Base-by-base conservation (phyloP, 352 stramenopile species). In the Poterioochromonas sp. region DNA sequence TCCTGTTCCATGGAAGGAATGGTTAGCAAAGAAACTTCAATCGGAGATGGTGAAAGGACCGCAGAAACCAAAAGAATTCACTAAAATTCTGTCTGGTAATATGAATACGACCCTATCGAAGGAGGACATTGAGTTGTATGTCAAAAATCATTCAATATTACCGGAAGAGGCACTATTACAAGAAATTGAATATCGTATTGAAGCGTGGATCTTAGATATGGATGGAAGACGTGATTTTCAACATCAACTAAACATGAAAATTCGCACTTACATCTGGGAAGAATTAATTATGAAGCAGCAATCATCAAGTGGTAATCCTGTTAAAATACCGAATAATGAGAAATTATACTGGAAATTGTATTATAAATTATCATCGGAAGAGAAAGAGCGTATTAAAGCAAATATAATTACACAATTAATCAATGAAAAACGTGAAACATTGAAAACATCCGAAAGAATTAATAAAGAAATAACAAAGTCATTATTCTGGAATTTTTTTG, bases 151-250 rank as follows among this genome's bases (percentile, higher is more conserved):
- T 5, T 58, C 39, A 5, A 40, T 77, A 22, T 26, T 77, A 5
- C 47, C 69, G 11, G 8, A 11, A 8, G 47, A 58, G 32, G 69
- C 29, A 3, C 26, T 77, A 5, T 8, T 29, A 8, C 69, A 77
- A 32, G 69, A 77, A 37, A 40, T 77, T 20, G 41, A 77, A 32
- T 37, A 32, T 2, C 35, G 69, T 12, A 29, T 77, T 5, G 37
- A 77, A 29, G 11, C 22, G 3, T 77, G 69, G 69, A 26, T 77
- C 1, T 29, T 77, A 15, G 69, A 77, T 32, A 34, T 70, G 22
- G 35, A 65, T 44, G 69, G 69, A 1, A 58, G 69, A 40, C 43
- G 69, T 22, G 69, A 77, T 37, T 77, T 77, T 44, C 35, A 65
- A 64, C 69, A 77, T 29, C 5, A 32, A 32, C 12, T 77, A 22